These are phyloP conservation scores for Ophiosphaerella korrae DNA, from an alignment of 2,329 filamentous ascomycete species.

Conservation along the genomic window DNA sequence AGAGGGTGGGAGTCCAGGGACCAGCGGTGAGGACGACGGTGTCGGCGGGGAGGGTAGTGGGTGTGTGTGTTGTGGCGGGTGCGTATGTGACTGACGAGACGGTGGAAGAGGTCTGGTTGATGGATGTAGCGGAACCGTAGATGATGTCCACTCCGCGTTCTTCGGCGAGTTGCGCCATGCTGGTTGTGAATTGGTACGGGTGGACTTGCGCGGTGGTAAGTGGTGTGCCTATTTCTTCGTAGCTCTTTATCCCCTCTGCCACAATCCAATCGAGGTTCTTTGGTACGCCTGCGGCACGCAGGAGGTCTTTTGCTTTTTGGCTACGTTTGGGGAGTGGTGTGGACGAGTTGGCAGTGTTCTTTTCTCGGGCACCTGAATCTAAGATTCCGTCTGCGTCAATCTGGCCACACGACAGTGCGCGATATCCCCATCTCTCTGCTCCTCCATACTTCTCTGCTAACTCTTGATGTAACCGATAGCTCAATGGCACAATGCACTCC, in stretches of 20 bases:
- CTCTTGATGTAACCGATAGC: constrained; percentile 80
- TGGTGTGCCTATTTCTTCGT: constrained; percentile 82
- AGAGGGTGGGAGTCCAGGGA: constrained; percentile 63
- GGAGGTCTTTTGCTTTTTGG: constrained; percentile 55
- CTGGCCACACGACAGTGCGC: constrained; percentile 75
- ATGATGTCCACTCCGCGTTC: constrained; percentile 64
- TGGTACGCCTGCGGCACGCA: constrained; percentile 69
- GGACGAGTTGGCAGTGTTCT: too few species aligned
- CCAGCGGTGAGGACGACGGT: constrained; percentile 65
- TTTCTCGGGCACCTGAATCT: background rate
- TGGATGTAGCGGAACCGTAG: constrained; percentile 70
- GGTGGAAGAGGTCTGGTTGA: constrained; percentile 62
- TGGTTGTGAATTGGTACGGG: constrained; percentile 85
- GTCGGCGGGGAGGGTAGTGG: constrained; percentile 58
- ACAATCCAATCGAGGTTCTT: constrained; percentile 85
- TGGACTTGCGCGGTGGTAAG: constrained; percentile 91
- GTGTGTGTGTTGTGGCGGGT: constrained; percentile 54
- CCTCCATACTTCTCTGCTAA: constrained; percentile 85
- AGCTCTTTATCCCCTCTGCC: constrained; percentile 66
- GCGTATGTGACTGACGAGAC: constrained; percentile 69
- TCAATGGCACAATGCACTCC: constrained; percentile 78
- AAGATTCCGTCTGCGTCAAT: constrained; percentile 57
- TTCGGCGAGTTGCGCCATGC: constrained; percentile 76
- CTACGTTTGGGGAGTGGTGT: constrained; percentile 59
- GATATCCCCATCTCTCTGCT: constrained; percentile 81